These are phyloP conservation scores for Podila verticillata DNA, from an alignment of 192 early-diverging fungal species.

Conservation along the genomic window DNA sequence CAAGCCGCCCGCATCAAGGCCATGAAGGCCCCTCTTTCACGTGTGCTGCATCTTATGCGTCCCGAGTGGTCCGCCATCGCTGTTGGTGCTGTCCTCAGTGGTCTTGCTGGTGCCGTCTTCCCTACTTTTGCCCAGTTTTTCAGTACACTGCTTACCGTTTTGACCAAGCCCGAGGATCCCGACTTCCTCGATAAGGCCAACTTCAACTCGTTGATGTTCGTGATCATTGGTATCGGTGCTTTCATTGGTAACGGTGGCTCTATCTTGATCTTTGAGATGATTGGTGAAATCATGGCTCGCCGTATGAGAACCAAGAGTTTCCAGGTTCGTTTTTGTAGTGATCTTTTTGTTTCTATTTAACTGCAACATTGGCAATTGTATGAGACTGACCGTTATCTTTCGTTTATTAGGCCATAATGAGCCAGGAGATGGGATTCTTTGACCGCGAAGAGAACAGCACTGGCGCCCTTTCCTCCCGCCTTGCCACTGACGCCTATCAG, in stretches of 20 bases:
- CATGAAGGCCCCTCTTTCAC: constrained; percentile 63
- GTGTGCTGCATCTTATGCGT: constrained; percentile 63
- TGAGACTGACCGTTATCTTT: background rate
- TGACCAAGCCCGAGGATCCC: background rate
- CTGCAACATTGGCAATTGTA: background rate
- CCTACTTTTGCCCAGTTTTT: constrained; percentile 84
- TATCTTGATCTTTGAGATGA: constrained; percentile 28
- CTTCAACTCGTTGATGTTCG: constrained; percentile 56
- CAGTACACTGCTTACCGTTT: constrained; percentile 17
- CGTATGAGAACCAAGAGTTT: constrained; percentile 48
- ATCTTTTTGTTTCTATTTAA: background rate
- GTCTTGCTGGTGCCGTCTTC: constrained; percentile 76
- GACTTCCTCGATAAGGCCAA: constrained; percentile 39
- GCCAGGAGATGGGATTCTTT: constrained; percentile 92
- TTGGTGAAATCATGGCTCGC: constrained; percentile 41
- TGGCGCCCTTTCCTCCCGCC: constrained; percentile 82
- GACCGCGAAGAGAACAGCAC: constrained; percentile 78
- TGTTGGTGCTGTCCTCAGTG: constrained; percentile 68
- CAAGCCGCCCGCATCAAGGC: constrained; percentile 41
- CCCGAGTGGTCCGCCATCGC: constrained; percentile 62
- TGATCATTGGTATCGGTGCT: constrained; percentile 57
- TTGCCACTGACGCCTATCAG: constrained; percentile 81
- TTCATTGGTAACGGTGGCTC: constrained; percentile 56
- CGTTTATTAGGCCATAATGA: constrained; percentile 63
- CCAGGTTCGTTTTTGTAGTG: constrained; percentile 12